Evolutionary conservation across 495 filamentous ascomycete genomes (phyloP).

Genomic region (Tuber calosporum): DNA sequence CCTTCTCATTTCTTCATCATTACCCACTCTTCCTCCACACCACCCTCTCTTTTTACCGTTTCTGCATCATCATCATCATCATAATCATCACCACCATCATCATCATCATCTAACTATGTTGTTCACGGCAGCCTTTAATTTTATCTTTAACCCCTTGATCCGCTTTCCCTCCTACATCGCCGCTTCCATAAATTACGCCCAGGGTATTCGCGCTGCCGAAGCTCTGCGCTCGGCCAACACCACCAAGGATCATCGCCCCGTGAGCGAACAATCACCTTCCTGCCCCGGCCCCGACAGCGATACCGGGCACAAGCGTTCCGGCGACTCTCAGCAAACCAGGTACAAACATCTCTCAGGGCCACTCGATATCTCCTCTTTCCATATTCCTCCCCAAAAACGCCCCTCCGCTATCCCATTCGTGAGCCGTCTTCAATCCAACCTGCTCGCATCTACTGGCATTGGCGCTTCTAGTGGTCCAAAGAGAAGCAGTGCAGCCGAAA

Average conservation of each 20-base stretch:
- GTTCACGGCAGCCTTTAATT: background rate
- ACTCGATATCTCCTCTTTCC: background rate
- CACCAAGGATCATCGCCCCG: background rate
- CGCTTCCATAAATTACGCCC: background rate
- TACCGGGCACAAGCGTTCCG: background rate
- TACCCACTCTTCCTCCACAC: background rate
- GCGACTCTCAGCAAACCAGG: background rate
- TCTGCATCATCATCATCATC: background rate
- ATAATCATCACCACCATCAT: too few species aligned
- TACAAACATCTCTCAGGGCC: background rate
- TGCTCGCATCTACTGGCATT: background rate
- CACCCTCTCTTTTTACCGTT: background rate
- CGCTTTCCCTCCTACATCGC: background rate
- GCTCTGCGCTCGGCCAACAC: background rate
- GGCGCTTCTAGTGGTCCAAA: background rate
- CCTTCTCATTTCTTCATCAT: background rate
- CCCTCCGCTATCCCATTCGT: background rate
- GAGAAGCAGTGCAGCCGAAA: background rate
- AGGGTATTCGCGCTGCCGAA: background rate
- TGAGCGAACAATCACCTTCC: background rate
- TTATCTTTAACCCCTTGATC: background rate
- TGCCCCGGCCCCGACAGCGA: background rate
- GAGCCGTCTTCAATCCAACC: background rate
- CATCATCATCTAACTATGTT: background rate
- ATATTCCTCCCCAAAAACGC: background rate